Evolutionary conservation across 306 rosid genomes (phyloP).

Genomic region (Prunus mira): DNA sequence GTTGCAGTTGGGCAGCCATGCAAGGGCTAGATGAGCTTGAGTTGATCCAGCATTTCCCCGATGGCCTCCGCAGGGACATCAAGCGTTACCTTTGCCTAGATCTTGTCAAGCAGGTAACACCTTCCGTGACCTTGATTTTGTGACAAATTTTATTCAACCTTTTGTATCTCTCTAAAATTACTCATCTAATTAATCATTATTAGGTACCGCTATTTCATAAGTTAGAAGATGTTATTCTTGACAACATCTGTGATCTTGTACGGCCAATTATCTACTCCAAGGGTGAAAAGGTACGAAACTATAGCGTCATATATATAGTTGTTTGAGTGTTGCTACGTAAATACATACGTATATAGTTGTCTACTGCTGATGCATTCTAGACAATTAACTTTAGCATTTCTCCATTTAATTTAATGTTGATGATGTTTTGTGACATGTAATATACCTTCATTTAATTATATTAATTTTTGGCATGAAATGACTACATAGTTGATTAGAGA

Average conservation of each 20-base stretch:
- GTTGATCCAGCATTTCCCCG: slow-evolving; percentile 31
- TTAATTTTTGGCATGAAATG: background rate
- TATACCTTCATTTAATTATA: background rate
- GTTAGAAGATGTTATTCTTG: slow-evolving; percentile 36
- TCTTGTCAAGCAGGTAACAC: slow-evolving; percentile 34
- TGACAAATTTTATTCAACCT: no score
- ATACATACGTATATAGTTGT: no score
- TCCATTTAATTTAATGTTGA: background rate
- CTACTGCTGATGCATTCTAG: no score
- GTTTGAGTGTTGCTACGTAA: background rate
- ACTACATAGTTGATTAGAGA: slow-evolving; percentile 33
- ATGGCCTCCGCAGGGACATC: slow-evolving; percentile 40
- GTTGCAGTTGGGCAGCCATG: slow-evolving; percentile 29
- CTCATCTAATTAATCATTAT: no score
- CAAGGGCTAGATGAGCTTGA: slow-evolving; percentile 34
- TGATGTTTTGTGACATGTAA: no score
- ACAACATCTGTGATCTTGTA: slow-evolving; percentile 36
- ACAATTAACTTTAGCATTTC: background rate
- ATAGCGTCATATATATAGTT: no score
- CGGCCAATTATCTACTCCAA: slow-evolving; percentile 29
- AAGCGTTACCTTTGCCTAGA: slow-evolving; percentile 43
- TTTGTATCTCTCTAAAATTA: no score
- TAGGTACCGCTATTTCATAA: slow-evolving; percentile 35
- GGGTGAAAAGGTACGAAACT: slow-evolving; percentile 33
- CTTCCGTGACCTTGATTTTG: no score